Conservation (phyloP, 2,329 filamentous ascomycete genomes). For the Camillea tinctor region DNA sequence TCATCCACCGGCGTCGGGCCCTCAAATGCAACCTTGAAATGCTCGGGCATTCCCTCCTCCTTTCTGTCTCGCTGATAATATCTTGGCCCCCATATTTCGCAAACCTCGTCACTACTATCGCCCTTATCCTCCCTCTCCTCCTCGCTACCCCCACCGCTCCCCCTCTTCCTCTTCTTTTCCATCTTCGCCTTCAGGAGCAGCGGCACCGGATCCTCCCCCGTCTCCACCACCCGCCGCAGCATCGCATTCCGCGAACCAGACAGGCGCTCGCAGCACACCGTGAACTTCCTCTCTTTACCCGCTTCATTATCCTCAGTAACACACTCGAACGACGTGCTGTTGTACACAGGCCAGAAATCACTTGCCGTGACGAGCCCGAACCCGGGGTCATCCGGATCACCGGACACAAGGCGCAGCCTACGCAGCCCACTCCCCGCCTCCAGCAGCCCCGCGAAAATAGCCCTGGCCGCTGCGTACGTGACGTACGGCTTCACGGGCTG, state of each 20-base stretch:
- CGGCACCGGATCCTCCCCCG: not conserved
- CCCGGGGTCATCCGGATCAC: not conserved
- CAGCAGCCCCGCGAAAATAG: not conserved
- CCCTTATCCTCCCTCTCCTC: no score
- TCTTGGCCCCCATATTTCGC: no score
- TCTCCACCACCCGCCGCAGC: not conserved
- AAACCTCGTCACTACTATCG: no score
- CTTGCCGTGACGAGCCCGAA: not conserved
- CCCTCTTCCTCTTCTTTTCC: no score
- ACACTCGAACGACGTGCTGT: conserved; percentile 8
- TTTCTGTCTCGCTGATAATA: no score
- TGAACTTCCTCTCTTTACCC: conserved; percentile 41
- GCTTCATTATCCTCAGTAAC: conserved; percentile 29
- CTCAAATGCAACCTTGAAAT: not conserved
- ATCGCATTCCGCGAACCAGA: conserved; percentile 4
- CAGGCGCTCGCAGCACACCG: not conserved
- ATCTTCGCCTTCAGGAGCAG: no score
- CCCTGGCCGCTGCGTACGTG: conserved; percentile 1
- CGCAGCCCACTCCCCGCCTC: not conserved
- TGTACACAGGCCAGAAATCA: not conserved
- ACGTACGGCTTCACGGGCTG: conserved; percentile 6
- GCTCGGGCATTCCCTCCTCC: not conserved
- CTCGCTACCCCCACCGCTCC: no score
- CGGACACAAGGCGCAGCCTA: conserved; percentile 3
- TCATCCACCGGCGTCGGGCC: not conserved